Evolutionary conservation across 1,284 basidiomycete genomes (phyloP), one percentile per base, ranked within the genome.

Genomic region (Moesziomyces aphidis): DNA sequence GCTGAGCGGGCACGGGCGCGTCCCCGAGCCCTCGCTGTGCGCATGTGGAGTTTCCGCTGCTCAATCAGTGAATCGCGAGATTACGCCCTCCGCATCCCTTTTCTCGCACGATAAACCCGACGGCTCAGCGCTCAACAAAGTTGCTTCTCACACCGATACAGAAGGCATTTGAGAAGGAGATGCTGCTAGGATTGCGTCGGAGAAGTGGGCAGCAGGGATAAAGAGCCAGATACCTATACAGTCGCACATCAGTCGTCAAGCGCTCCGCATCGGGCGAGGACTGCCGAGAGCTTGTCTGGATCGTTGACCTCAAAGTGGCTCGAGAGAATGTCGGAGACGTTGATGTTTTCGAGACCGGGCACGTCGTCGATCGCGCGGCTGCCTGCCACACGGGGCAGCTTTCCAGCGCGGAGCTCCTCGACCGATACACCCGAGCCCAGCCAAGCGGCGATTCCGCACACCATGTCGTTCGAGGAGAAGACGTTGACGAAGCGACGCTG

Each of bases 401-500:
- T 62, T 56, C 86, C 85, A 49, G 87, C 82, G 7, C 87, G 74
- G 19, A 89, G 85, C 70, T 88, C 86, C 54, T 79, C 64, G 26
- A 73, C 58, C 87, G 87, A 65, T 19, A 76, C 52, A 5, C 74
- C 77, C 5, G 63, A 68, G 36, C 79, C 79, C 28, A 89, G 80
- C 59, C 88, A 83, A 13, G 87, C 88, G 0, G 88, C 87, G 19
- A 87, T 85, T 0, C 87, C 87, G 26, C 89, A 85, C 1, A 89
- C 88, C 74, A 81, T 78, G 58, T 88, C 85, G 64, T 89, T 88
- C 77, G 71, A 70, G n/a, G 67, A 67, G 42, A 79, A 85, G 7
- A 78, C 88, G 64, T 88, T 89, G 34, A 88, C 87, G 9, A 89
- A 66, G 23, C 88, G 76, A 34, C 88, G 73, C 15, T 86, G 82